Base-by-base conservation (phyloP, 768 basidiomycete species). In the Mrakia hoshinonis region DNA sequence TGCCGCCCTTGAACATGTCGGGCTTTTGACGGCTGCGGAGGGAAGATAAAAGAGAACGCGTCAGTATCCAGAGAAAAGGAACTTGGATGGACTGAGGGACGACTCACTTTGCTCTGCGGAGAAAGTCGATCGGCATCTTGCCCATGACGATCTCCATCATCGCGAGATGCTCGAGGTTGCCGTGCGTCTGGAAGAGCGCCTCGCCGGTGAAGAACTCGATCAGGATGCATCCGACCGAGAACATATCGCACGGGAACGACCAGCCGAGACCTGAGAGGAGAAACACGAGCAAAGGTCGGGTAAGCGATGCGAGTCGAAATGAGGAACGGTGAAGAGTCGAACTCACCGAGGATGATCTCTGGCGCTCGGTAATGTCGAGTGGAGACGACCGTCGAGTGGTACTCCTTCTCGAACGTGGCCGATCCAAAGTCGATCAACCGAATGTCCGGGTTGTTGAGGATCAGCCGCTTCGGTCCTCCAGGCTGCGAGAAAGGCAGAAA, bases 71-170 rank as follows among this genome's bases (percentile, higher is more conserved):
- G 43, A 20, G 12, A 24, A 34, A 24, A n/a, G n/a, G n/a, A n/a
- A n/a, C n/a, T n/a, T n/a, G n/a, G n/a, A n/a, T n/a, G n/a, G n/a
- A n/a, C n/a, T n/a, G n/a, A n/a, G n/a, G n/a, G n/a, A n/a, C n/a
- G n/a, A 75, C 78, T 67, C 61, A 79, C 79, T 71, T 63, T 46
- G 77, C 80, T 67, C 75, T 73, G 29, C 78, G 75, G n/a, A 77
- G 69, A 66, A 95, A 92, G 6, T 88, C 86, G 64, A 89, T 87
- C 0, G 94, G 91, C 89, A 98, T 94, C 82, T 90, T 91, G 71
- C 95, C 95, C 90, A 98, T 97, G 48, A 98, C 96, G 79, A 90
- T 88, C 79, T 98, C 94, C 96, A 99, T 99, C 96, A 99, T 99
- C 49, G 95, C 96, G 18, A 99, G 86, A 80, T 99, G 96, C 79